phyloP scores from a whole-genome alignment of 306 rosid genomes.

The Dryas octopetala region DNA sequence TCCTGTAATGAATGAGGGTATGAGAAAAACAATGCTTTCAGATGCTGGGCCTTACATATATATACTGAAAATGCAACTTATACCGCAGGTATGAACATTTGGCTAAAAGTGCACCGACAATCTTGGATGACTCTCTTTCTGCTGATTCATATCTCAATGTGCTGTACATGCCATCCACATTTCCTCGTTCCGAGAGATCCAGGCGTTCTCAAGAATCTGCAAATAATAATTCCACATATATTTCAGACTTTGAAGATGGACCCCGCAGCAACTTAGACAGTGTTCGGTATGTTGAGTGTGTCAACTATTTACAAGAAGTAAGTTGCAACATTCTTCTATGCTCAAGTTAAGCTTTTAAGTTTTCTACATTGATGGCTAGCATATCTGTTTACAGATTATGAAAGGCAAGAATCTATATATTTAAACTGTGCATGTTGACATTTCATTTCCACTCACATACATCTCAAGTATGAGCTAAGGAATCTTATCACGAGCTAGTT shows the following conservation, averaged over 20 bases:
- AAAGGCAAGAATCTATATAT: background rate
- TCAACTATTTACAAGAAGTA: conserved; percentile 87
- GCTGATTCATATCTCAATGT: conserved; percentile 98
- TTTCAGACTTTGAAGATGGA: conserved; percentile 79
- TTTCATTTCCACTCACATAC: background rate
- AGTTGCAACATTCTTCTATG: conserved; percentile 26
- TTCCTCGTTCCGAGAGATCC: conserved; percentile 94
- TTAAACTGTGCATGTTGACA: background rate
- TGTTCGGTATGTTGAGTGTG: conserved; percentile 74
- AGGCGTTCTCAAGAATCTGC: conserved; percentile 66
- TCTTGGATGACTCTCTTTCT: conserved; percentile 97
- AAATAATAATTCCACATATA: conserved; percentile 50
- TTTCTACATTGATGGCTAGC: conserved; percentile 18
- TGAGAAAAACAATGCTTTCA: background rate
- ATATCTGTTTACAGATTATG: background rate
- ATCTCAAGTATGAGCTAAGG: background rate
- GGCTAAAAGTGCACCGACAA: conserved; percentile 97
- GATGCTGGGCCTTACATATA: conserved; percentile 18
- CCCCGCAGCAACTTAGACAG: conserved; percentile 94
- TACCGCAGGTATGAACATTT: conserved; percentile 91
- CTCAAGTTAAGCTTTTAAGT: conserved; percentile 23
- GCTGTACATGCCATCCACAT: conserved; percentile 89
- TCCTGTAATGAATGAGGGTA: background rate
- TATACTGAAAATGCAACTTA: conserved; percentile 34
- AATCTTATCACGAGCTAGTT: background rate